A percentile compares a stretch with the other conserved stretches of the same genome.
Conservation (phyloP, 805 yeast species). For the Lachancea fermentati region DNA sequence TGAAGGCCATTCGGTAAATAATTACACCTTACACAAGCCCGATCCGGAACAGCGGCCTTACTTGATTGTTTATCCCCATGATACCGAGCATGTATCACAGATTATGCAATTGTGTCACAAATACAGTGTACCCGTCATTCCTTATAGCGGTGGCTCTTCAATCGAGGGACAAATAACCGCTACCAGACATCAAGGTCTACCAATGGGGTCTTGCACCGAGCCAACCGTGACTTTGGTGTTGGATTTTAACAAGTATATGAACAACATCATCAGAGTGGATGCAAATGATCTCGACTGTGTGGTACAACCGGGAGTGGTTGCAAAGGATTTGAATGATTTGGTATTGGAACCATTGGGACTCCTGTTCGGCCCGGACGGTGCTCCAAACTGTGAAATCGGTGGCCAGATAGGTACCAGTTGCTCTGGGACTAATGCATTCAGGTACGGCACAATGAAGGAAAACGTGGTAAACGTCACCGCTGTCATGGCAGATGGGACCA, state of each 20-base stretch:
- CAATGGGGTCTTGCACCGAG: neutral
- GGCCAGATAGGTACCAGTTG: conserved; percentile 82
- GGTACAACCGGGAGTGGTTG: conserved; percentile 76
- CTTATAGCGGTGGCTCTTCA: conserved; percentile 60
- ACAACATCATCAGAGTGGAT: conserved; percentile 50
- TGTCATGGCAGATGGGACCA: conserved; percentile 79
- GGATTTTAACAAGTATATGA: conserved; percentile 42
- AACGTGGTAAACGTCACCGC: conserved; percentile 70
- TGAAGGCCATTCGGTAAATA: conserved; percentile 41
- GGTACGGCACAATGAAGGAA: conserved; percentile 84
- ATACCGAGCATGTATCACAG: conserved; percentile 50
- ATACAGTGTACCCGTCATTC: conserved; percentile 52
- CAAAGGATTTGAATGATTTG: conserved; percentile 67
- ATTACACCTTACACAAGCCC: conserved; percentile 48
- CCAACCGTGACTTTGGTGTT: conserved; percentile 44
- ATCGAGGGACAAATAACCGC: conserved; percentile 64
- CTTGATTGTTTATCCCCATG: conserved; percentile 45
- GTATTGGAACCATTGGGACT: conserved; percentile 30
- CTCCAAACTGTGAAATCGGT: conserved; percentile 81
- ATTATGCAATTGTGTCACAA: conserved; percentile 49
- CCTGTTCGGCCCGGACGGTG: conserved; percentile 82
- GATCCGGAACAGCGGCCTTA: conserved; percentile 43
- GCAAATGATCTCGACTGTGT: conserved; percentile 67
- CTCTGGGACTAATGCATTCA: conserved; percentile 75
- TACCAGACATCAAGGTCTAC: conserved; percentile 36